Evolutionary conservation across 768 basidiomycete species (phyloP).

Genomic region (Pleurotus citrinopileatus): DNA sequence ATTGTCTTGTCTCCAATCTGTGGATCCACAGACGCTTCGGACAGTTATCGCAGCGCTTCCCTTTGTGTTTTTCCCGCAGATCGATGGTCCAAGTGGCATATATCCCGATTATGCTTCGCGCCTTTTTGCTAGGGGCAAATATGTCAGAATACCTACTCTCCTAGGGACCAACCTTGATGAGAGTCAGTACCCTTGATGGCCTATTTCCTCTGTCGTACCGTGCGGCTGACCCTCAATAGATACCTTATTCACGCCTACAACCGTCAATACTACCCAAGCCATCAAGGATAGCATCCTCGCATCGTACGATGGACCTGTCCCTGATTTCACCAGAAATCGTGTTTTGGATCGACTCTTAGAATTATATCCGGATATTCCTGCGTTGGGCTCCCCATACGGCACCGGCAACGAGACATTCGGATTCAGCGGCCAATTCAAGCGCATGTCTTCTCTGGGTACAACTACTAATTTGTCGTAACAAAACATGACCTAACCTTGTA

Average conservation of each 20-base stretch:
- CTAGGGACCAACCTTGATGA: conserved; percentile 42
- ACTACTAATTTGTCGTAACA: background rate
- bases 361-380: conserved; percentile 40
- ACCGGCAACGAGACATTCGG: conserved; percentile 46
- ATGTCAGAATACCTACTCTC: conserved; percentile 39
- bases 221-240: conserved; percentile 20
- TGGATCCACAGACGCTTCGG: conserved; percentile 18
- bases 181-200: conserved; percentile 22
- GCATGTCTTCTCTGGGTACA: background rate
- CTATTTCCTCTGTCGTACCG: too few relatives aligned
- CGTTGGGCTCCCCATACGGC: conserved; percentile 41
- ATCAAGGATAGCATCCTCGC: conserved; percentile 24
- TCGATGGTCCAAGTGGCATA: conserved; percentile 38
- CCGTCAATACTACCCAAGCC: conserved; percentile 20
- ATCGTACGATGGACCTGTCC: conserved; percentile 23
- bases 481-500: background rate
- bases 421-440: conserved; percentile 27
- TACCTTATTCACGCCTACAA: conserved; percentile 28
- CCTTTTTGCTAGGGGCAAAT: conserved; percentile 28
- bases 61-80: conserved; percentile 29
- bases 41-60: conserved; percentile 21
- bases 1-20: conserved; percentile 24
- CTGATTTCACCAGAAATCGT: conserved; percentile 14
- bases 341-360: conserved; percentile 26
- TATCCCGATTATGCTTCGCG: conserved; percentile 34